Percentiles rank a stretch among this genome's conserved stretches.
These are phyloP conservation scores for Nevesoporus exiguus DNA, from an alignment of 768 basidiomycete genomes.

Conservation along the genomic window DNA sequence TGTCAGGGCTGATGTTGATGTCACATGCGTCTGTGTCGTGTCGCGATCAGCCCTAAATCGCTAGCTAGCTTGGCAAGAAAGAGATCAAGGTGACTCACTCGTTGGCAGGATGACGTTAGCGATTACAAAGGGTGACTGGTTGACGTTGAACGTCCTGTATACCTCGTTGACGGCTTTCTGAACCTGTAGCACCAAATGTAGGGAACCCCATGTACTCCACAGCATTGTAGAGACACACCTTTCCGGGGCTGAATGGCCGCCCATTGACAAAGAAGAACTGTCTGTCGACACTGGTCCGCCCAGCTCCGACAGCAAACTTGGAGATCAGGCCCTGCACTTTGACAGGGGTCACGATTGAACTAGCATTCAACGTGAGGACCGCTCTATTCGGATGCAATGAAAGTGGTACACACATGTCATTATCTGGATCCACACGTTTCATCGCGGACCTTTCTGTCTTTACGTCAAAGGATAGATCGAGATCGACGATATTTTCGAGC, in stretches of 20 bases:
- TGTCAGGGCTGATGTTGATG: conserved; percentile 95
- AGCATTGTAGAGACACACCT: conserved; percentile 41
- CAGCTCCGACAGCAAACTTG: conserved; percentile 70
- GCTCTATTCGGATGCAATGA: background rate
- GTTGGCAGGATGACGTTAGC: conserved; percentile 82
- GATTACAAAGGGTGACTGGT: conserved; percentile 77
- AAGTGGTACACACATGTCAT: conserved; percentile 20
- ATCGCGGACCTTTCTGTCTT: conserved; percentile 50
- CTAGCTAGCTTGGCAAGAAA: background rate
- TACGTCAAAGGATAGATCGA: conserved; percentile 68
- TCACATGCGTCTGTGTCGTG: conserved; percentile 67
- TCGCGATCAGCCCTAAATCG: background rate
- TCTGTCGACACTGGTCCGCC: conserved; percentile 74
- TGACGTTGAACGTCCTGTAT: conserved; percentile 75
- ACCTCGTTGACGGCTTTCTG: conserved; percentile 92
- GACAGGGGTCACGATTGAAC: conserved; percentile 38
- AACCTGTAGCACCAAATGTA: conserved; percentile 42
- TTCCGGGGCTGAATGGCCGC: conserved; percentile 76
- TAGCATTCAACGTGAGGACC: conserved; percentile 1
- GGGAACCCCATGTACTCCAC: background rate
- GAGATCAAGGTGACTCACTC: conserved; percentile 40
- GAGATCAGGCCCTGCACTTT: conserved; percentile 78
- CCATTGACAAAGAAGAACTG: conserved; percentile 95
- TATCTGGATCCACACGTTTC: conserved; percentile 20
- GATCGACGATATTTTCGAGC: conserved; percentile 68